Base-by-base conservation (phyloP, 2,329 filamentous ascomycete species). In the Aspergillus eucalypticola region DNA sequence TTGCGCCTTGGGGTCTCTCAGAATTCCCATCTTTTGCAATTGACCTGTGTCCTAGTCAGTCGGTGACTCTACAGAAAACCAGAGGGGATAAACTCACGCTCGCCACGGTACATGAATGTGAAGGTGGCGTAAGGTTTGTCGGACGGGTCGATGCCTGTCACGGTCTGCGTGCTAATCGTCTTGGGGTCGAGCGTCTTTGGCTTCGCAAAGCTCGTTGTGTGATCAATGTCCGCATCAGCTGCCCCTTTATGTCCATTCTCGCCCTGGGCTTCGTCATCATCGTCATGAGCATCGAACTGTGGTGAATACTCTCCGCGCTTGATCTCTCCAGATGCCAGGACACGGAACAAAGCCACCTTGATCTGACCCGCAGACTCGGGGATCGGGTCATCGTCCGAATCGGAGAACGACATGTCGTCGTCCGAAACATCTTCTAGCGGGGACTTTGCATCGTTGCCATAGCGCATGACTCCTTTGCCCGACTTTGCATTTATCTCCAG, bases 291-390 rank as follows among this genome's bases (percentile, higher is more conserved):
- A 74, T 96, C 93, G 66, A 98, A 98, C 71, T 98, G 95, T 11
- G 95, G 95, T 1, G 93, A 96, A 76, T 98, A 99, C 77, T 99
- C 95, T 64, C 95, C 95, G 73, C 93, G 91, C 79, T 97, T 98
- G 73, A 99, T 96, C 76, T 98, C 95, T 13, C 95, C 95, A 6
- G 92, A 96, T 2, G 95, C 95, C 49, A 98, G 82, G 8, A 99
- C 95, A 27, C 95, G 88, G 77, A 97, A 98, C 80, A 99, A 88
- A 64, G 94, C 92, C 17, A 99, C 92, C 79, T 98, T 98, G 81
- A 99, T 99, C 79, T 99, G 95, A 8, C 95, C 95, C 5, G 95
- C 90, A 10, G 95, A 92, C 81, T 98, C 95, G 11, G 94, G 92
- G 60, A 87, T 83, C 1, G 91, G 91, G 68, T 94, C 91, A 75